Percentiles rank a stretch among this genome's conserved stretches.
Evolutionary conservation across 1,284 basidiomycete species (phyloP).

Genomic region (Athelia psychrophila): DNA sequence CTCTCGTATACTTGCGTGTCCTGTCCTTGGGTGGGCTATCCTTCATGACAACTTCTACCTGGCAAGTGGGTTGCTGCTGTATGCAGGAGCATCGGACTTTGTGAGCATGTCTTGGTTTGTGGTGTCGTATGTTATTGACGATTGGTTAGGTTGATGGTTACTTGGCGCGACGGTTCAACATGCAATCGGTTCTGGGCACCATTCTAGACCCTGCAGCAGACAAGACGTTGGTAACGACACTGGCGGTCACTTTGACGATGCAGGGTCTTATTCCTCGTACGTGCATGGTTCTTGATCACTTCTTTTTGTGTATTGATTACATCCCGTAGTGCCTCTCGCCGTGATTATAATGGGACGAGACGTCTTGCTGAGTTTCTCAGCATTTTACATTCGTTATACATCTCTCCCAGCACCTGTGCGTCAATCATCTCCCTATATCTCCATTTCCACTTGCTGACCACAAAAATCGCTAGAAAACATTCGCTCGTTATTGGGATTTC

Average conservation of each 20-base stretch:
- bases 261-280: constrained; percentile 84
- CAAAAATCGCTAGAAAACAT: constrained; percentile 90
- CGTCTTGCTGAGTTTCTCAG: constrained; percentile 82
- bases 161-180: constrained; percentile 82
- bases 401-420: constrained; percentile 85
- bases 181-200: constrained; percentile 87
- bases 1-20: constrained; percentile 86
- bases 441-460: too few species aligned
- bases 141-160: constrained; percentile 79
- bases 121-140: constrained; percentile 14
- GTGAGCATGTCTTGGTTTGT: constrained; percentile 45
- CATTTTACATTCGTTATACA: constrained; percentile 93
- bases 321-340: constrained; percentile 72
- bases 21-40: constrained; percentile 90
- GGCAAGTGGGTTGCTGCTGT: constrained; percentile 82
- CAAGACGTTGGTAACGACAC: constrained; percentile 93
- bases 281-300: constrained; percentile 15
- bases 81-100: constrained; percentile 89
- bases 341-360: constrained; percentile 90
- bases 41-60: constrained; percentile 78
- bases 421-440: constrained; percentile 4
- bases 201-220: constrained; percentile 98
- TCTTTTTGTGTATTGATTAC: not conserved
- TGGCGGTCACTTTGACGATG: constrained; percentile 85
- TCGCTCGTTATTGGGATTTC: constrained; percentile 91